A percentile compares a stretch with the other conserved stretches of the same genome.
Evolutionary conservation across 1,284 basidiomycete species (phyloP).

Genomic region (Agaricales sp.): DNA sequence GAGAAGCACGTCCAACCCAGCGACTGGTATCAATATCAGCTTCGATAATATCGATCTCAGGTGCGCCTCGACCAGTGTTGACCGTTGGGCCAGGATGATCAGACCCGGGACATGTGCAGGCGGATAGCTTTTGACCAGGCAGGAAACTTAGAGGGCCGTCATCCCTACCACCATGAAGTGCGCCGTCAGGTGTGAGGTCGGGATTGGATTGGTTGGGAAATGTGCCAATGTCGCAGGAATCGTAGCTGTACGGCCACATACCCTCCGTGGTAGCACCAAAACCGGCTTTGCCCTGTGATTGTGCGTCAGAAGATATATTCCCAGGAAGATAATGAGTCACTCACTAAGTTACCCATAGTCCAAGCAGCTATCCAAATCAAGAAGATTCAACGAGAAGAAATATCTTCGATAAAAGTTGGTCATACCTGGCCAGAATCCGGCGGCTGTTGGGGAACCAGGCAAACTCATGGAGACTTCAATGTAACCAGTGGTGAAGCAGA

Average conservation of each 20-base stretch:
- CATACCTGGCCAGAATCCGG: conserved; percentile 71
- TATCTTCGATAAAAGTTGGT: conserved; percentile 1
- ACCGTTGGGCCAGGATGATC: conserved; percentile 76
- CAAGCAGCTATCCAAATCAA: conserved; percentile 40
- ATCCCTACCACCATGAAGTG: conserved; percentile 37
- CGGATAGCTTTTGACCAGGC: conserved; percentile 70
- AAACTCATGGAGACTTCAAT: conserved; percentile 75
- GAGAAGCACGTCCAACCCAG: conserved; percentile 52
- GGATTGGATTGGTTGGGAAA: conserved; percentile 64
- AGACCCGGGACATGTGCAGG: conserved; percentile 77
- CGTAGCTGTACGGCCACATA: conserved; percentile 79
- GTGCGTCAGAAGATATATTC: conserved; percentile 4
- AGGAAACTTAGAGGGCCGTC: conserved; percentile 50
- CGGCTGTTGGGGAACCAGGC: conserved; percentile 58
- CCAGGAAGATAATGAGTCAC: conserved; percentile 14
- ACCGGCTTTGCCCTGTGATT: conserved; percentile 60
- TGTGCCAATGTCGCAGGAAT: conserved; percentile 76
- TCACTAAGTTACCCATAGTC: conserved; percentile 77
- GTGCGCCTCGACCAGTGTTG: conserved; percentile 71
- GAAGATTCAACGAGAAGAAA: not conserved
- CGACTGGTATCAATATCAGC: conserved; percentile 39
- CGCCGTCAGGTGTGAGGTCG: conserved; percentile 39
- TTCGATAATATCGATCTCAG: conserved; percentile 83
- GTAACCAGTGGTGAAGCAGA: conserved; percentile 92
- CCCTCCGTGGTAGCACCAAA: conserved; percentile 52